Conservation (phyloP, 2,329 filamentous ascomycete species). For the Huntiella abstrusa region DNA sequence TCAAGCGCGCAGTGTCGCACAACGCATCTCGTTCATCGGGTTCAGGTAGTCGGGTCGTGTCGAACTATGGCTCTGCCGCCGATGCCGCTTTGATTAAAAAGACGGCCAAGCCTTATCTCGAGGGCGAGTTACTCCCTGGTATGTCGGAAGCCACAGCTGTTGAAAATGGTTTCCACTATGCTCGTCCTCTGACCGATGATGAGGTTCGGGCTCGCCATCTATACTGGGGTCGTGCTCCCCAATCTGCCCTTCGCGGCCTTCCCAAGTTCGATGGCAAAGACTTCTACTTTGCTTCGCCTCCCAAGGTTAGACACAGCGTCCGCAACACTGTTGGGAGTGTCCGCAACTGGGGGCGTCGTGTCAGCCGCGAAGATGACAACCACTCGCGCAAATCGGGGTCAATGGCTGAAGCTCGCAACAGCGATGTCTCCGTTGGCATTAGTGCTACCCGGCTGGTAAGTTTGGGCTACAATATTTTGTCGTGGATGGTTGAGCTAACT, state of each 20-base stretch:
- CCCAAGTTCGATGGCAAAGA: slow-evolving; percentile 48
- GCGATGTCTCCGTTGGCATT: slow-evolving; percentile 9
- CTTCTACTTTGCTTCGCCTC: slow-evolving; percentile 40
- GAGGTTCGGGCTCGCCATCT: slow-evolving; percentile 39
- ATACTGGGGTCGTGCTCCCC: slow-evolving; percentile 40
- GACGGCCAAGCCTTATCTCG: slow-evolving; percentile 28
- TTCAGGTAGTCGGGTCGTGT: neutral
- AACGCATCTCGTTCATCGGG: neutral
- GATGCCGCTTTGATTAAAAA: slow-evolving; percentile 8
- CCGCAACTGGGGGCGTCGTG: slow-evolving; percentile 5
- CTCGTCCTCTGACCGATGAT: slow-evolving; percentile 36
- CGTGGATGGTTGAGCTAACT: neutral
- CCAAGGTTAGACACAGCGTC: slow-evolving; percentile 18
- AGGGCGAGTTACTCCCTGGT: slow-evolving; percentile 31
- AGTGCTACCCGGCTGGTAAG: slow-evolving; percentile 7
- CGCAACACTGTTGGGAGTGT: slow-evolving; percentile 1
- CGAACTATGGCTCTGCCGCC: neutral
- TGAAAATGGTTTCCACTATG: slow-evolving; percentile 33
- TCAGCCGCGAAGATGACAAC: slow-evolving; percentile 5
- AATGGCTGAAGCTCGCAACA: slow-evolving; percentile 4
- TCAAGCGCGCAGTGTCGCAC: neutral
- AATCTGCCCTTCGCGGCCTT: slow-evolving; percentile 29
- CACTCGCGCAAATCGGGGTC: slow-evolving; percentile 3
- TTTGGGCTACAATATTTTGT: neutral
- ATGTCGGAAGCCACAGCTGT: slow-evolving; percentile 23